Base-by-base conservation (phyloP, 1,284 basidiomycete species). In the Puccinia triticina region DNA sequence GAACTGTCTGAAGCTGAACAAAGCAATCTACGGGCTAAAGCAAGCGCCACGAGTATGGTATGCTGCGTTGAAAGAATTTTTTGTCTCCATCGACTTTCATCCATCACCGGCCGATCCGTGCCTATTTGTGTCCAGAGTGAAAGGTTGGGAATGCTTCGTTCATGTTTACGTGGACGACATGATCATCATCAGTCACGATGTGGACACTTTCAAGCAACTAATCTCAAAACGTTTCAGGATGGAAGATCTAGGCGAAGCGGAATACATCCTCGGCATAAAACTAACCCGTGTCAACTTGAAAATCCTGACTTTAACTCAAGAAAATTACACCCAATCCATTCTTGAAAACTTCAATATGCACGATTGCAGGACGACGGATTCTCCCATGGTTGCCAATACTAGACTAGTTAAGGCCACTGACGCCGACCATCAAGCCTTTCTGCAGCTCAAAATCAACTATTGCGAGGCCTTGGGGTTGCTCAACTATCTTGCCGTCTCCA, bases 1-100 rank as follows among this genome's bases (percentile, higher is more conserved):
- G 2, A 43, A n/a, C 14, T 72, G 69, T 46, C 23, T 43, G 23
- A 16, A 32, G 16, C 69, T 72, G 5, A 40, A 43, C 23, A 72
- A 72, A 72, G 43, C 69, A 4, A 67, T 72, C 3, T 75, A 75
- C 55, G 73, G 73, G 34, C 32, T 75, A 29, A 75, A 75, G 55
- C 73, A 75, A 34, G 21, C 73, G 29, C 73, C 73, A 2, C 43
- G 53, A 50, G 43, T 46, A 5, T 75, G 73, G 73, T 57, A 75
- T 26, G 14, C 32, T 4, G 50, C 50, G 5, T 23, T 75, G 16
- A 16, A 3, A 2, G 26, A 23, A 4, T 75, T 75, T 29, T 75
- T 75, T 16, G 4, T 18, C 2, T 29, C 23, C 26, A 57, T 75
- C 16, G 50, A 34, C 4, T 75, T 75, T n/a, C 2, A 4, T 55